phyloP scores from a whole-genome alignment of 345 rosid genomes.

The Bruguiera sexangula region DNA sequence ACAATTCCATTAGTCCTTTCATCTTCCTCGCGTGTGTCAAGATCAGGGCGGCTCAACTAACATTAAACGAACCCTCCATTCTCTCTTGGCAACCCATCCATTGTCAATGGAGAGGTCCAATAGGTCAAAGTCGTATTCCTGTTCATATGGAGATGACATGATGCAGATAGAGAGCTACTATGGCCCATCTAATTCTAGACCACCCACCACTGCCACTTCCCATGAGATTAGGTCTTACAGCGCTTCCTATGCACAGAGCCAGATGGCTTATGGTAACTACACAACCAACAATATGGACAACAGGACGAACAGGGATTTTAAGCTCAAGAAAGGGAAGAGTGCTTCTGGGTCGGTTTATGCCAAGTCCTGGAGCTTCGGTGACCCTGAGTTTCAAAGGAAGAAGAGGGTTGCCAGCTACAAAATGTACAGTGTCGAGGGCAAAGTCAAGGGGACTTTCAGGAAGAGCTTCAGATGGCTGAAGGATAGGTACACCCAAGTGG shows the following conservation, averaged over 20 bases:
- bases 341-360: constrained; percentile 41
- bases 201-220: constrained; percentile 22
- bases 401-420: constrained; percentile 91
- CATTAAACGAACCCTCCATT: background rate
- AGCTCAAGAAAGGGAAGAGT: constrained; percentile 55
- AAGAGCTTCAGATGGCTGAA: constrained; percentile 92
- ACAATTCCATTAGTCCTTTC: constrained; percentile 11
- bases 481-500: constrained; percentile 60
- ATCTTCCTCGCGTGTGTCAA: constrained; percentile 3
- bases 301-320: constrained; percentile 21
- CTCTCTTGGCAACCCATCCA: background rate
- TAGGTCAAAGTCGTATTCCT: constrained; percentile 45
- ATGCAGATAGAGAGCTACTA: constrained; percentile 66
- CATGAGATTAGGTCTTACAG: constrained; percentile 65
- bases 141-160: constrained; percentile 33
- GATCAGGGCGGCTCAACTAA: constrained; percentile 16
- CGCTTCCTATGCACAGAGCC: constrained; percentile 50
- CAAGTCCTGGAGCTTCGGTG: constrained; percentile 51
- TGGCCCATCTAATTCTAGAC: constrained; percentile 30
- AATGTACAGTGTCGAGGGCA: constrained; percentile 80
- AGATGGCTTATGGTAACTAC: constrained; percentile 32
- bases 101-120: constrained; percentile 58
- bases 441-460: constrained; percentile 81
- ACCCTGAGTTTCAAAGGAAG: constrained; percentile 92
- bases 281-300: background rate